These are phyloP conservation scores for Thraustotheca clavata DNA, from an alignment of 352 stramenopile genomes.

Conservation along the genomic window DNA sequence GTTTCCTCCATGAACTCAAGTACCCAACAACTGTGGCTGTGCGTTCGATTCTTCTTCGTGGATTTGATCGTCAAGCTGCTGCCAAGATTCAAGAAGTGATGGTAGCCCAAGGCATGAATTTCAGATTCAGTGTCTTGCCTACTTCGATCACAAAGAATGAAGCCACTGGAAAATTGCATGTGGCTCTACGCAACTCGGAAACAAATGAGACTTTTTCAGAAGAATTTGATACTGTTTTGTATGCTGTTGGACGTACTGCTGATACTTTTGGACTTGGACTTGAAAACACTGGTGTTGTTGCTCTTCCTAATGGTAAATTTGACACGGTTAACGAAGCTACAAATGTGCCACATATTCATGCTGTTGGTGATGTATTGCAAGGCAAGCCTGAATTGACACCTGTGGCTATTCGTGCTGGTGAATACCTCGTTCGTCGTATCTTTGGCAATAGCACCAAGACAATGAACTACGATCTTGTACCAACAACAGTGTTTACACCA, in stretches of 20 bases:
- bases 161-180: not conserved
- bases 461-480: conserved; percentile 23
- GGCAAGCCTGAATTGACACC: conserved; percentile 83
- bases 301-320: conserved; percentile 24
- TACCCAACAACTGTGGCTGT: conserved; percentile 23
- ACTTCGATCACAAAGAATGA: conserved; percentile 9
- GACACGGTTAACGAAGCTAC: conserved; percentile 23
- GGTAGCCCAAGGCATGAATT: conserved; percentile 10
- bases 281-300: conserved; percentile 4
- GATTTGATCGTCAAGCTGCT: conserved; percentile 23
- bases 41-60: conserved; percentile 22
- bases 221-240: conserved; percentile 21
- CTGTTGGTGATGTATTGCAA: conserved; percentile 70
- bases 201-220: not conserved
- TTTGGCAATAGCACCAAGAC: conserved; percentile 32
- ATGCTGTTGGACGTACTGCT: conserved; percentile 21
- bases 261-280: conserved; percentile 22
- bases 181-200: not conserved
- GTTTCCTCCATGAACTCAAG: conserved; percentile 23
- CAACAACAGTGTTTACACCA: conserved; percentile 22
- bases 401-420: conserved; percentile 86
- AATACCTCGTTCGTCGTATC: conserved; percentile 72
- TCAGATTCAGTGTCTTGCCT: not conserved
- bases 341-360: conserved; percentile 33
- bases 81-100: conserved; percentile 24